Evolutionary conservation across 2,329 filamentous ascomycete species (phyloP).

Genomic region (Didymella sp.): DNA sequence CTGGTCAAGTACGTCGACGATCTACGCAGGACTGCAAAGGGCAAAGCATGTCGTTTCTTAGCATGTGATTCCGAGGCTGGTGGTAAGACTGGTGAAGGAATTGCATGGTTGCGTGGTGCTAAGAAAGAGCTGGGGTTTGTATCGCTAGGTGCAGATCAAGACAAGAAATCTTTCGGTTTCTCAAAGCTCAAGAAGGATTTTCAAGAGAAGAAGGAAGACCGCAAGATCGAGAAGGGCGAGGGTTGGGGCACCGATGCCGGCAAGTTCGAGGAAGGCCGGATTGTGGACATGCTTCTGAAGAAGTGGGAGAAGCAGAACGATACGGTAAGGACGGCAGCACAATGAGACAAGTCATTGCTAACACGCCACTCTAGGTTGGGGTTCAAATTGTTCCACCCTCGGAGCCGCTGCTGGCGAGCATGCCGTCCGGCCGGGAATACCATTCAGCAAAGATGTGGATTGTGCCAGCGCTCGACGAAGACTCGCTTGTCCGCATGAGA

Average conservation of each 20-base stretch:
- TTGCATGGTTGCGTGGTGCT: constrained; percentile 85
- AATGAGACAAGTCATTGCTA: not conserved
- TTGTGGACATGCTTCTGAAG: constrained; percentile 82
- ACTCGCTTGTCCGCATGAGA: constrained; percentile 66
- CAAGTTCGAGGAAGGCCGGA: constrained; percentile 79
- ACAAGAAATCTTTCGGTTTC: constrained; percentile 62
- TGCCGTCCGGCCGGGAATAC: constrained; percentile 90
- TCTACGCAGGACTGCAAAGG: constrained; percentile 75
- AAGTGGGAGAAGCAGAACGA: constrained; percentile 96
- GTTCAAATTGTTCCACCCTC: constrained; percentile 77
- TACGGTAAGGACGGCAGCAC: constrained; percentile 65
- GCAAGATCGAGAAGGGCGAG: constrained; percentile 73
- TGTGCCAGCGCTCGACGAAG: constrained; percentile 69
- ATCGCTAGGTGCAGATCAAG: constrained; percentile 48
- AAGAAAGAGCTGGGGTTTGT: constrained; percentile 74
- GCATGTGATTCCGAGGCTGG: constrained; percentile 86
- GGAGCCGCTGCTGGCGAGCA: constrained; percentile 73
- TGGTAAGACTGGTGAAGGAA: constrained; percentile 80
- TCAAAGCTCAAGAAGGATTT: constrained; percentile 75
- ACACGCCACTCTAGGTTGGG: constrained; percentile 66
- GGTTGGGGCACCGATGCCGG: constrained; percentile 85
- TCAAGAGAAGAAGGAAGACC: constrained; percentile 79
- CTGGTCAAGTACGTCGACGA: constrained; percentile 78
- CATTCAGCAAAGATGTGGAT: constrained; percentile 73
- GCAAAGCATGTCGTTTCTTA: constrained; percentile 88